Percentiles rank a stretch among this genome's conserved stretches.
Evolutionary conservation across 2,329 filamentous ascomycete species (phyloP).

Genomic region (Juglanconis juglandina): DNA sequence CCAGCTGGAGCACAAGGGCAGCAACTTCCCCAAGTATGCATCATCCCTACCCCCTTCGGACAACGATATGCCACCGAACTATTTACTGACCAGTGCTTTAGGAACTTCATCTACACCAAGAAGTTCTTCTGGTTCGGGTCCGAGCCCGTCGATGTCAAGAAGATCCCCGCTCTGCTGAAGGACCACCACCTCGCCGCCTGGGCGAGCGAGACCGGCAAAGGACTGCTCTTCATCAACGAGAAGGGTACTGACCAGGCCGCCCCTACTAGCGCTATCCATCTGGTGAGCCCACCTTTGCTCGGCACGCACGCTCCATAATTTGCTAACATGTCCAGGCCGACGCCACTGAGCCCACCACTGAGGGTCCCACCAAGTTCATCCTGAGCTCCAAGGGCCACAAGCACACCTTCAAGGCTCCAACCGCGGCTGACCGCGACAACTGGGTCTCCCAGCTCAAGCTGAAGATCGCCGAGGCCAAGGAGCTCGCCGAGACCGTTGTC

Average conservation of each 20-base stretch:
- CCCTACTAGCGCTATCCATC: slow-evolving; percentile 77
- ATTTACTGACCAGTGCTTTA: slow-evolving; percentile 35
- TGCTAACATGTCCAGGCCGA: slow-evolving; percentile 42
- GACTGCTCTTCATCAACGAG: slow-evolving; percentile 88
- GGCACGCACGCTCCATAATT: not conserved
- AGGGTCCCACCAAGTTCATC: slow-evolving; percentile 77
- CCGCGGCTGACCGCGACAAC: slow-evolving; percentile 76
- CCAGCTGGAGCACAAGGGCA: slow-evolving; percentile 83
- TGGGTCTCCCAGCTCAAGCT: slow-evolving; percentile 84
- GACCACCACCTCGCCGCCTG: slow-evolving; percentile 81
- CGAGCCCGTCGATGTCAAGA: slow-evolving; percentile 70
- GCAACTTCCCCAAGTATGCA: slow-evolving; percentile 80
- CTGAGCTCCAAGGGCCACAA: slow-evolving; percentile 85
- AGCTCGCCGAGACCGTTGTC: slow-evolving; percentile 67
- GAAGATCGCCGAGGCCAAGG: slow-evolving; percentile 82
- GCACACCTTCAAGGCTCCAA: slow-evolving; percentile 86
- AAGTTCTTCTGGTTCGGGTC: slow-evolving; percentile 86
- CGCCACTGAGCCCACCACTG: slow-evolving; percentile 68
- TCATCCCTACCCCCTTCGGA: too few species aligned
- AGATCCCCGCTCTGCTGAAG: slow-evolving; percentile 74
- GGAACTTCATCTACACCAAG: slow-evolving; percentile 87
- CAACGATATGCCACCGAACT: not conserved
- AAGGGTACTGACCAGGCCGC: slow-evolving; percentile 75
- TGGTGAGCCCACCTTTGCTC: slow-evolving; percentile 55
- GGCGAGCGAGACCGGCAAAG: slow-evolving; percentile 92